Conservation (phyloP, 2,329 filamentous ascomycete genomes). For the Didymella glomerata region DNA sequence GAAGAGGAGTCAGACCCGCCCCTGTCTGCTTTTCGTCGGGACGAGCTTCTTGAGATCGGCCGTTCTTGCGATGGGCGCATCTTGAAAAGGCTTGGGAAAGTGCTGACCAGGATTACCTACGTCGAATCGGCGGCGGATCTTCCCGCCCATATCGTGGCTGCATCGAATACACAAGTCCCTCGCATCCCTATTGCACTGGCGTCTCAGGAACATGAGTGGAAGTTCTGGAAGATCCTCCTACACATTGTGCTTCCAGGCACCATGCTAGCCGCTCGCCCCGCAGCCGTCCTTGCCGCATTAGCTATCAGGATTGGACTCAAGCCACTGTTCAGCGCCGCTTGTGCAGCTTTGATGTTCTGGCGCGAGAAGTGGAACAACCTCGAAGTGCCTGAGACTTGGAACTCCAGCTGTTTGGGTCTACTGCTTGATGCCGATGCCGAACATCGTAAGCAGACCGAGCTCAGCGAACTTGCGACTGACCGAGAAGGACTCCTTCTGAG, state of each 20-base stretch:
- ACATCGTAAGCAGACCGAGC: constrained; percentile 23
- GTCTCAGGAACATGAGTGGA: constrained; percentile 43
- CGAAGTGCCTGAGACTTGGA: constrained; percentile 62
- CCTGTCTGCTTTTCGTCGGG: constrained; percentile 53
- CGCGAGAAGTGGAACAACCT: constrained; percentile 58
- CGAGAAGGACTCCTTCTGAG: constrained; percentile 46
- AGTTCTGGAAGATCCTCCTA: constrained; percentile 61
- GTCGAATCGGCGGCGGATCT: constrained; percentile 53
- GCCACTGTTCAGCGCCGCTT: constrained; percentile 53
- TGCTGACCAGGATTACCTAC: constrained; percentile 59
- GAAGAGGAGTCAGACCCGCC: constrained; percentile 29
- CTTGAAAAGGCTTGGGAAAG: constrained; percentile 58
- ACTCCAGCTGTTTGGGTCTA: constrained; percentile 56
- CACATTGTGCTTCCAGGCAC: constrained; percentile 61
- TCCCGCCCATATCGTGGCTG: constrained; percentile 54
- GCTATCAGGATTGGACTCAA: constrained; percentile 59
- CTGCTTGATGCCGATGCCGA: constrained; percentile 57
- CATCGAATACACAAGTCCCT: constrained; percentile 46
- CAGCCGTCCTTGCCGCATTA: constrained; percentile 59
- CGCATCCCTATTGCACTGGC: constrained; percentile 58
- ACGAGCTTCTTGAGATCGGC: constrained; percentile 62
- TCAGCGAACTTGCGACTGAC: constrained; percentile 32
- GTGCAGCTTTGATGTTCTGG: constrained; percentile 54
- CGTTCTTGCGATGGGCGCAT: constrained; percentile 61
- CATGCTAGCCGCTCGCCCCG: constrained; percentile 55